phyloP scores from a whole-genome alignment of 495 filamentous ascomycete genomes.

The Neurospora intermedia region DNA sequence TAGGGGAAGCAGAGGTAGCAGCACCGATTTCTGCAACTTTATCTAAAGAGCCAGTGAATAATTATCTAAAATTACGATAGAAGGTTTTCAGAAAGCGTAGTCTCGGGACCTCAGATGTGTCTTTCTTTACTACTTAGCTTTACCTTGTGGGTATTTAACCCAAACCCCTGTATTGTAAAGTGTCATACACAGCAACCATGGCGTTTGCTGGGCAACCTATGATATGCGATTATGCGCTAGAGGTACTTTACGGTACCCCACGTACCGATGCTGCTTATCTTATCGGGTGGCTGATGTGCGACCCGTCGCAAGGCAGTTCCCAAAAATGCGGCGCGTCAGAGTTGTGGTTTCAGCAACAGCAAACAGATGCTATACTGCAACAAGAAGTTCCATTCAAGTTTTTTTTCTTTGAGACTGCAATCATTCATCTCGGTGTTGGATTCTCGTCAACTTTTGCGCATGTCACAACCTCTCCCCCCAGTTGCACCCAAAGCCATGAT shows the following conservation, averaged over 20 bases:
- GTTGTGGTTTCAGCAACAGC: not conserved
- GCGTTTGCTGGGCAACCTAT: too few species aligned
- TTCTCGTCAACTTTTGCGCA: not conserved
- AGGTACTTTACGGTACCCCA: too few species aligned
- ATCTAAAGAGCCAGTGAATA: constrained; percentile 26
- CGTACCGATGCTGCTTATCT: not conserved
- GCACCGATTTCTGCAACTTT: constrained; percentile 90
- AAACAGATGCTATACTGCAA: not conserved
- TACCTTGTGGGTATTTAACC: not conserved
- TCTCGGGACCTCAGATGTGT: not conserved
- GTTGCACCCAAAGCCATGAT: not conserved
- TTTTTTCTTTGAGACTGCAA: not conserved
- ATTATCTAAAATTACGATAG: not conserved
- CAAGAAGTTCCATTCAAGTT: too few species aligned
- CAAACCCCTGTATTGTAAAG: not conserved
- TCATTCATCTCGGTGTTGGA: not conserved
- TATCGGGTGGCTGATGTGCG: not conserved
- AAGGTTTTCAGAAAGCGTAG: not conserved
- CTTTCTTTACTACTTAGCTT: not conserved
- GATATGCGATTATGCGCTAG: not conserved
- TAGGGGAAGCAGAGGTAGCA: constrained; percentile 93
- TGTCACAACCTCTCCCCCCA: not conserved
- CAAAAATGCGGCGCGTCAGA: not conserved
- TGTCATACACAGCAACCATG: too few species aligned
- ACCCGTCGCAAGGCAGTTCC: not conserved